phyloP scores from a whole-genome alignment of 78 protist species.

The Andalucia godoyi region DNA sequence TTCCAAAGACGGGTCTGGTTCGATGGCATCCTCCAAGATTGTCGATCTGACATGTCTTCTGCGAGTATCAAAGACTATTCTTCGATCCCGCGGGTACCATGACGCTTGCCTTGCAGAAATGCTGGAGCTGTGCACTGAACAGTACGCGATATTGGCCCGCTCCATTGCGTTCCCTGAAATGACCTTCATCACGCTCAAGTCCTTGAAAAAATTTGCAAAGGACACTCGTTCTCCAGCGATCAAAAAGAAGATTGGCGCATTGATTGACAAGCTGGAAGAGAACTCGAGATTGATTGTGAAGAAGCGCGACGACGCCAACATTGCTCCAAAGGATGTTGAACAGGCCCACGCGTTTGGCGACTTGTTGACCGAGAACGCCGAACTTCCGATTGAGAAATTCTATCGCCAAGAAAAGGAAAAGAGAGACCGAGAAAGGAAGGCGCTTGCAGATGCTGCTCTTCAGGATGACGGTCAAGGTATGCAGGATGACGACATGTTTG shows the following conservation, averaged over 20 bases:
- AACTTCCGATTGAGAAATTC: background rate
- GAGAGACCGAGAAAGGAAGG: no score
- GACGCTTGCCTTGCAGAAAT: constrained; percentile 6
- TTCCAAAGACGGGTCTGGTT: background rate
- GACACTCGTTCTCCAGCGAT: background rate
- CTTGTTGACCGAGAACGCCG: background rate
- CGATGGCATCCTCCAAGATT: background rate
- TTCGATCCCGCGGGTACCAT: constrained; percentile 9
- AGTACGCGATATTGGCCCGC: constrained; percentile 5
- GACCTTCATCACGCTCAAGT: constrained; percentile 12
- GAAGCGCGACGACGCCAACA: background rate
- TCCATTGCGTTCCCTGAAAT: constrained; percentile 71
- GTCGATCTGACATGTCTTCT: constrained; percentile 23
- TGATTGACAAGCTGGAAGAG: background rate
- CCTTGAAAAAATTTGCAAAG: background rate
- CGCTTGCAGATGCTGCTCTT: no score
- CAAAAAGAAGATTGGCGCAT: background rate
- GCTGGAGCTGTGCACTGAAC: constrained; percentile 12
- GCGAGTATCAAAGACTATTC: background rate
- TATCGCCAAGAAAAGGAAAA: no score
- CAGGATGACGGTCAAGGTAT: no score
- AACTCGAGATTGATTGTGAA: background rate
- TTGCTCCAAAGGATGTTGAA: background rate
- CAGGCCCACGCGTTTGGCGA: background rate
- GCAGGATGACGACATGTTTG: background rate